phyloP scores from a whole-genome alignment of 2,329 filamentous ascomycete genomes.

The Rosellinia necatrix region DNA sequence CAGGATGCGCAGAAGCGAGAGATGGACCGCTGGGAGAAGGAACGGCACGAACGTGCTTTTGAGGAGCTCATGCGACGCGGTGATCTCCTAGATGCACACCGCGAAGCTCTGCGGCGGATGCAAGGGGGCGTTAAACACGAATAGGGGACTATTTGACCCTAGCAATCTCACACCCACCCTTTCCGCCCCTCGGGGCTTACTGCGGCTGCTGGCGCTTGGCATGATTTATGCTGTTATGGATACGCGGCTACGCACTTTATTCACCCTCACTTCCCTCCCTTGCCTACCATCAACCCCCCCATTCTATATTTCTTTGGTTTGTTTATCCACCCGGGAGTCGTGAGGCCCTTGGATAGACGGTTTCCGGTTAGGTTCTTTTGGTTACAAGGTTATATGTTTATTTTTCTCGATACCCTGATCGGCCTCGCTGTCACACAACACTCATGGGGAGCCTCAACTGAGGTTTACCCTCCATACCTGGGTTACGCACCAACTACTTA shows the following conservation, averaged over 20 bases:
- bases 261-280: too few species aligned
- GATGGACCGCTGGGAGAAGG: conserved; percentile 60
- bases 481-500: neutral
- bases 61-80: conserved; percentile 78
- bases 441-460: too few species aligned
- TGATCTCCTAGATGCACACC: conserved; percentile 75
- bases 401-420: neutral
- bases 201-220: too few species aligned
- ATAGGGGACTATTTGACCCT: neutral
- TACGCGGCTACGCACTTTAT: too few species aligned
- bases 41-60: conserved; percentile 65
- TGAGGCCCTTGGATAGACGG: neutral
- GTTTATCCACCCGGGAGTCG: neutral
- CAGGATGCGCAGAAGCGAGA: conserved; percentile 65
- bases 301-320: neutral
- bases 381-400: too few species aligned
- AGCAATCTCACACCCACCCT: too few species aligned
- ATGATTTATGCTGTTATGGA: too few species aligned
- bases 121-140: conserved; percentile 56
- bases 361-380: neutral
- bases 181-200: too few species aligned
- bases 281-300: too few species aligned
- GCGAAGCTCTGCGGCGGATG: conserved; percentile 79
- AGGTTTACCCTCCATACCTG: too few species aligned
- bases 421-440: too few species aligned